Evolutionary conservation across 108 stramenopile species (phyloP), one percentile per base, ranked within the genome.

Genomic region (Nitzschia sp.): DNA sequence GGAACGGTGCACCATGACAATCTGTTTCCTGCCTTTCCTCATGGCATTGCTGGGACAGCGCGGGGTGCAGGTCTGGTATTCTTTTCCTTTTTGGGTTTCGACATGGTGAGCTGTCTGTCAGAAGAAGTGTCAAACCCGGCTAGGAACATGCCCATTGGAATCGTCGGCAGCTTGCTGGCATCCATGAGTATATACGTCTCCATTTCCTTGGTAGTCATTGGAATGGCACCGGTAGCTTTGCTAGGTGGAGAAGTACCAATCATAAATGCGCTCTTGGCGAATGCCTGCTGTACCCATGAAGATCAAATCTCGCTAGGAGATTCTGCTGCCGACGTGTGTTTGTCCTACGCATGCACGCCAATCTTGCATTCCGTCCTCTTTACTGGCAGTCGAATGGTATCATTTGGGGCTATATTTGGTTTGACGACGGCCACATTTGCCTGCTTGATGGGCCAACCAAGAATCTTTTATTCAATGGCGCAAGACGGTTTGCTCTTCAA

Each of bases 401-500:
- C 77, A 13, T 79, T 81, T 35, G 84, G 80, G n/a, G 78, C 80
- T 28, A 60, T 85, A 32, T 81, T 81, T 66, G 84, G 84, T 6
- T 73, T 85, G 63, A 85, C 84, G 13, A 77, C 80, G 21, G 80
- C 80, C 9, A 76, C 77, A 3, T 85, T 85, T 79, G 73, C 84
- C 27, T 85, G 84, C 63, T 48, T 81, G 25, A 80, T 85, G 84
- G 84, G 84, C 22, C 84, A 85, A 65, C 84, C 84, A 19, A 47
- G 84, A 11, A 78, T 85, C 30, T 85, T 85, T 62, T 85, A 79
- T 69, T 66, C 76, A 17, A 85, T 85, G 84, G 77, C 84, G 38
- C 69, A 75, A 55, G 84, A 85, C 57, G 84, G 84, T 30, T 55
- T 85, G 28, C 57, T 85, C n/a, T 85, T 81, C 76, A 72, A 75